Evolutionary conservation across 495 filamentous ascomycete species (phyloP).

Genomic region (Annulohypoxylon maeteangense): DNA sequence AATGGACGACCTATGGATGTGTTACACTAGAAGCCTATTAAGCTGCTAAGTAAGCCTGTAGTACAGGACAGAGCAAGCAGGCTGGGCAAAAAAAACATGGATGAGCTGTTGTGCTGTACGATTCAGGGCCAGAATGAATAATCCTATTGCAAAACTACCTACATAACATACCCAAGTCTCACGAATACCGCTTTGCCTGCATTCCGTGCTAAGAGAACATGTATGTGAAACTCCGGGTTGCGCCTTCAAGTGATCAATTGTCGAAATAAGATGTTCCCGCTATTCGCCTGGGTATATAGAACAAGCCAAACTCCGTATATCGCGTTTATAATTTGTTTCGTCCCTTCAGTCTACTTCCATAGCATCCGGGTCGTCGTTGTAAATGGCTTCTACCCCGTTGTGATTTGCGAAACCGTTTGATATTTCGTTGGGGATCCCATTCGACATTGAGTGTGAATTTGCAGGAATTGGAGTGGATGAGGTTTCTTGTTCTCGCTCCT

Average conservation of each 20-base stretch:
- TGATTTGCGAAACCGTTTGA: constrained; percentile 21
- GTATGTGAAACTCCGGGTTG: constrained; percentile 32
- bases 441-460: not conserved
- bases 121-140: constrained; percentile 23
- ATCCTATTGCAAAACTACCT: constrained; percentile 28
- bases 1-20: not conserved
- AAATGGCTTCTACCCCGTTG: not conserved
- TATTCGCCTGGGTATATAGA: constrained; percentile 39
- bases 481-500: constrained; percentile 25
- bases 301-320: constrained; percentile 35
- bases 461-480: not conserved
- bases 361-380: constrained; percentile 66
- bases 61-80: constrained; percentile 5
- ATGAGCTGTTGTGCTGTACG: constrained; percentile 13
- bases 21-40: not conserved
- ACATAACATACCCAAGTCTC: not conserved
- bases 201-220: constrained; percentile 37
- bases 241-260: constrained; percentile 16
- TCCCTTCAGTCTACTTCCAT: constrained; percentile 74
- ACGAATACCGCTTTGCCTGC: not conserved
- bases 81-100: not conserved
- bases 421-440: not conserved
- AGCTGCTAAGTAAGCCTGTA: not conserved
- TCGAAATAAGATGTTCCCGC: constrained; percentile 18
- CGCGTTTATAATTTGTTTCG: constrained; percentile 13